These are phyloP conservation scores for Westerdykella aurantiaca DNA, from an alignment of 2,329 filamentous ascomycete species.

Conservation along the genomic window DNA sequence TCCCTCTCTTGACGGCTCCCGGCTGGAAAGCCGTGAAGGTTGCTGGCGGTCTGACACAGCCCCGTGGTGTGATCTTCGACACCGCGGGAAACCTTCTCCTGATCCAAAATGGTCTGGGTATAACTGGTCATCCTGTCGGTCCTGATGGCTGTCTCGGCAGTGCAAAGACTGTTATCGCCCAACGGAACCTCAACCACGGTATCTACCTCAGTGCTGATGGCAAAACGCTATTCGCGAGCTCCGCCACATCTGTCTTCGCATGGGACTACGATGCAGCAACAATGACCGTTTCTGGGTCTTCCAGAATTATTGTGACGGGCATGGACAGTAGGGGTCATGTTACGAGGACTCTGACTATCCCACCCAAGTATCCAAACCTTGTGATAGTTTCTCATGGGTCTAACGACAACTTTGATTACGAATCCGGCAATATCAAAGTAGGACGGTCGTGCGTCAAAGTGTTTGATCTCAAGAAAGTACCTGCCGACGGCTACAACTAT, in stretches of 20 bases:
- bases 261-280: constrained; percentile 23
- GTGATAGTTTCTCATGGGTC: constrained; percentile 64
- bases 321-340: constrained; percentile 25
- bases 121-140: constrained; percentile 36
- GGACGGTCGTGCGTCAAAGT: constrained; percentile 61
- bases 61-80: constrained; percentile 39
- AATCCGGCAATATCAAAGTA: constrained; percentile 45
- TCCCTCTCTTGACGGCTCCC: constrained; percentile 12
- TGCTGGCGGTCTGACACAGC: constrained; percentile 35
- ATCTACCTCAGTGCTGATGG: constrained; percentile 23
- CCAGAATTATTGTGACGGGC: constrained; percentile 16
- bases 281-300: constrained; percentile 26
- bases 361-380: constrained; percentile 33
- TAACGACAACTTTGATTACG: constrained; percentile 54
- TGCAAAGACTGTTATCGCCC: constrained; percentile 15
- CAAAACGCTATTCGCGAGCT: constrained; percentile 27
- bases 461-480: constrained; percentile 43
- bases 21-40: constrained; percentile 34
- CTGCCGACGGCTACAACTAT: constrained; percentile 33
- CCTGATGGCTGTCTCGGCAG: constrained; percentile 28
- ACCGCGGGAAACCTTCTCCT: constrained; percentile 38
- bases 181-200: constrained; percentile 27
- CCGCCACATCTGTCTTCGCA: constrained; percentile 19
- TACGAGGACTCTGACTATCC: constrained; percentile 20
- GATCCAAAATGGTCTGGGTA: constrained; percentile 35